Evolutionary conservation across 305 asterid genomes (phyloP), one percentile per base, ranked within the genome.

Genomic region (Fraxinus nigra): DNA sequence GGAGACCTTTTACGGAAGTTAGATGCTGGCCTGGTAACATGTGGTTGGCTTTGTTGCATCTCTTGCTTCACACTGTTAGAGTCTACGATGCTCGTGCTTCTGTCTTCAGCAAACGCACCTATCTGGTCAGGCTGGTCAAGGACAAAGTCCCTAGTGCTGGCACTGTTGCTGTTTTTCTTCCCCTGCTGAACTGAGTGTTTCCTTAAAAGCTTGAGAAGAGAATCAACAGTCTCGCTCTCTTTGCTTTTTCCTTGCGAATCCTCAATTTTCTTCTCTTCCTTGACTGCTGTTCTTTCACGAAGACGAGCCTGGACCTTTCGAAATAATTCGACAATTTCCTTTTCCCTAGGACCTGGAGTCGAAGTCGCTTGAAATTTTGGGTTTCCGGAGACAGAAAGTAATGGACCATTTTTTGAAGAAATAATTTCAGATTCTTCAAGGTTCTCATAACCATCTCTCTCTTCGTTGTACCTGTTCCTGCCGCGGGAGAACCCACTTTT

Each of bases 301-400:
- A 96, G 98, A 72, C 91, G 97, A 32, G 94, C 93, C 90, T 94
- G 99, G 80, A 94, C 98, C 87, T 92, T 96, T 72, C 94, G 88
- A 90, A 96, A 96, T 63, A 96, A 84, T 85, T 96, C 97, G 74
- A 96, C 93, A 32, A 96, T 96, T 88, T 96, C 98, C 89, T 87
- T 93, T 79, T 96, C 99, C 85, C 92, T 88, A 32, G 93, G 91
- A 22, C 98, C 97, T 10, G 98, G 98, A 85, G 91, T 77, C 2
- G 91, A 86, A 65, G 93, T 90, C 61, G 93, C 92, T 85, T 89
- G 97, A 88, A 84, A 90, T 78, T 90, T 94, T 24, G 88, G 83
- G 88, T 84, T 87, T 72, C 88, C 89, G 5, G 94, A 84, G 26
- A 86, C 82, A 32, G 97, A 87, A 82, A 84, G 89, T 4, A 89